Base-by-base conservation (phyloP, 345 rosid species). In the Nasturtium officinale region DNA sequence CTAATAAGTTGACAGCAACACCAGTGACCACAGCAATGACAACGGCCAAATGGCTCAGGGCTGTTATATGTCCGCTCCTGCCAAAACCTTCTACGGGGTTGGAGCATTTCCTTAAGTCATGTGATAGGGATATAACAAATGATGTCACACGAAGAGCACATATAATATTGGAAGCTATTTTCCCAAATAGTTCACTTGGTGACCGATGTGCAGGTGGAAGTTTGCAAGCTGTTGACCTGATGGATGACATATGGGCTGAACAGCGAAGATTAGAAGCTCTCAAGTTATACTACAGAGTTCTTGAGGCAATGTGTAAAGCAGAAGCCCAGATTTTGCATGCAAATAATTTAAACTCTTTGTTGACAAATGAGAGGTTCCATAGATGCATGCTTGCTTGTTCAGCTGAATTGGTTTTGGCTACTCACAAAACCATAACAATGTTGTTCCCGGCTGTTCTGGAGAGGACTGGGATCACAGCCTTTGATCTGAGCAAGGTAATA, bases 341-440 rank as follows among this genome's bases (percentile, higher is more conserved):
- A 17, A 82, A 53, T 68, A 95, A 95, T 82, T 83, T 95, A 79
- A 90, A 96, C 73, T 87, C 97, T 53, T 83, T 95, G 69, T 84
- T 95, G 76, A 89, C 94, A 38, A 95, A 91, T 33, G 99, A 95
- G 82, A 90, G 97, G 86, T 92, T 92, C 79, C 97, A 93, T 61
- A 86, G 98, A 77, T 93, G 98, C 71, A 93, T 93, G 97, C 95
- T 93, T 46, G 96, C 98, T 11, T 93, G 98, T 69, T 89, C 98
- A 5, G 97, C 98, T 46, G 98, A 95, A 81, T 81, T 95, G 61
- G 99, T 95, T 69, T 83, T 95, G 50, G 96, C 99, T 20, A 95
- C 99, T 6, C 96, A 90, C 81, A 95, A 89, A 80, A 92, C 98
- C 40, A 86, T 87, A 32, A 91, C 97, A 21, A 90, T 91, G 98